Base-by-base conservation (phyloP, 352 stramenopile species). In the Pythium monospermum region DNA sequence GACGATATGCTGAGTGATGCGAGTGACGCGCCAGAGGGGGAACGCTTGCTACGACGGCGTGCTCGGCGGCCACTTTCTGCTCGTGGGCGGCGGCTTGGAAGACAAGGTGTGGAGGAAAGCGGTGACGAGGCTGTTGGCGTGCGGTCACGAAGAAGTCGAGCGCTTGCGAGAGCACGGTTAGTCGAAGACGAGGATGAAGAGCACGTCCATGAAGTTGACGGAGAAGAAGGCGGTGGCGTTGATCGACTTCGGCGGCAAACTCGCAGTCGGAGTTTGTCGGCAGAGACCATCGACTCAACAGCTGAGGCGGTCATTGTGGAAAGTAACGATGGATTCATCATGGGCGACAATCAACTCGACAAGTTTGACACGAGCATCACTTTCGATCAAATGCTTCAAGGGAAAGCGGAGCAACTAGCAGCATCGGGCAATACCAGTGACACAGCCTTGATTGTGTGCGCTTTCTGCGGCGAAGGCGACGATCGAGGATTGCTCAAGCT, bases 271-370 rank as follows among this genome's bases (percentile, higher is more conserved):
- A 65, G 58, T 35, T 27, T 26, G 4, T 66, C 59, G 18, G 38
- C 49, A 15, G 53, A 54, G 37, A 67, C 37, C 12, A 23, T 56
- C 26, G 66, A 76, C 12, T 64, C 57, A 25, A 37, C 59, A 21
- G 40, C 57, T 3, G 73, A 76, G 43, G 59, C 19, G 12, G 78
- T 90, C 16, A 73, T 91, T 6, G 75, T 91, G 4, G 83, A 92
- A 56, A 88, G 73, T 13, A 91, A 89, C 39, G 80, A 94, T 51
- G 83, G 80, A 0, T 73, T 91, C 30, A 84, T 90, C 54, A 84
- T 94, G 67, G 74, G 68, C 3, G 76, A 87, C 43, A 94, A 92
- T 42, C 78, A 89, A 26, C 53, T 84, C 12, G 83, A 94, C 68
- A 73, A 73, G 40, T 94, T 94, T 49, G 83, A 94, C 67, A 48